phyloP scores from a whole-genome alignment of 108 stramenopile species.

The Discostella stelligeroides region DNA sequence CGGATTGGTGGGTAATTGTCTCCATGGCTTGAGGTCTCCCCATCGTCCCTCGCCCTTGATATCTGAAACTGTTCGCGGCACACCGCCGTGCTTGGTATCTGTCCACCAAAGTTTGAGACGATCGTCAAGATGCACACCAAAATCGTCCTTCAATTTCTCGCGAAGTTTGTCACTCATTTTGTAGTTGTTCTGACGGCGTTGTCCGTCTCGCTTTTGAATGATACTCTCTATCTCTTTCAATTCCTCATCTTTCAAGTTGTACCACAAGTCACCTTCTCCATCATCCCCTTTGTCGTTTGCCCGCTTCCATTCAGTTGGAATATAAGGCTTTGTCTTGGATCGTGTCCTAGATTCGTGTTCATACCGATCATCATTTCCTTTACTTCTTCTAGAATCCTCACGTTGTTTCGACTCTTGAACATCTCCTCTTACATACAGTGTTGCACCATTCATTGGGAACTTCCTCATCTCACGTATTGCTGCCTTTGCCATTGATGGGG shows the following conservation, averaged over 20 bases:
- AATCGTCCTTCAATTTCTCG: conserved; percentile 64
- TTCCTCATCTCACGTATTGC: conserved; percentile 82
- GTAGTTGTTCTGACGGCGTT: conserved; percentile 64
- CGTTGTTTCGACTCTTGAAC: conserved; percentile 60
- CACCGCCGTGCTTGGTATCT: conserved; percentile 59
- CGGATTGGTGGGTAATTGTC: conserved; percentile 80
- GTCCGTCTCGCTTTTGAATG: conserved; percentile 68
- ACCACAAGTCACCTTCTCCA: conserved; percentile 40
- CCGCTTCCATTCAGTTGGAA: conserved; percentile 66
- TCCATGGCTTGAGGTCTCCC: conserved; percentile 68
- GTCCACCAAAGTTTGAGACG: conserved; percentile 86
- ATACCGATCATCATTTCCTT: conserved; percentile 3
- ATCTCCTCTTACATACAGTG: conserved; percentile 78
- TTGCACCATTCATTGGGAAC: conserved; percentile 69
- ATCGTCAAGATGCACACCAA: conserved; percentile 78
- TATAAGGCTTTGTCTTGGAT: conserved; percentile 30
- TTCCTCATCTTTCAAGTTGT: conserved; percentile 49
- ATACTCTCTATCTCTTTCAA: conserved; percentile 47
- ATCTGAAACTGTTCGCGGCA: conserved; percentile 63
- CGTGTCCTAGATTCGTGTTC: conserved; percentile 3
- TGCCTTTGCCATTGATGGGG: conserved; percentile 61
- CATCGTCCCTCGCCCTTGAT: conserved; percentile 85
- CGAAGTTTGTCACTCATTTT: conserved; percentile 70
- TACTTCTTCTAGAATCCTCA: conserved; percentile 13
- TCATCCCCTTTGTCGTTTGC: conserved; percentile 61